Evolutionary conservation across 2,329 filamentous ascomycete species (phyloP), one percentile per base, ranked within the genome.

Genomic region (Geosmithia flava): DNA sequence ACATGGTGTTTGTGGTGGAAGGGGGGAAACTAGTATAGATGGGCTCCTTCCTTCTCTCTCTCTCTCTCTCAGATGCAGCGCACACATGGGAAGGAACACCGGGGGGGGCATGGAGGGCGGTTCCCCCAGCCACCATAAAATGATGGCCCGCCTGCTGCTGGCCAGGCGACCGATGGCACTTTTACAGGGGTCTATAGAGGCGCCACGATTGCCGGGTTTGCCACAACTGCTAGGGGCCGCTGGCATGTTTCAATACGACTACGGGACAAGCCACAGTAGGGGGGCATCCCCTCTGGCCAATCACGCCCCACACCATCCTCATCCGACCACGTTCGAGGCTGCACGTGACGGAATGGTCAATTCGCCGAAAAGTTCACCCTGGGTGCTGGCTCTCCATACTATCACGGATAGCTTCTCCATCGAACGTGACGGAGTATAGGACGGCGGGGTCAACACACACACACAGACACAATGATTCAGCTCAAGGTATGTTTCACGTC

Each of bases 401-500:
- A 27, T 8, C 23, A 8, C 23, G 23, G 8, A 27, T 42, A 42
- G 41, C 41, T 20, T 15, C 15, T 19, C 15, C 13, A 19, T 37
- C 33, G 13, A 37, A 7, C 33, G 33, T 11, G 33, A 37, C 23
- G 23, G 33, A 37, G 33, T 13, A 37, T 37, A 5, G 23, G 23
- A 27, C 33, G 10, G 11, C 11, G 10, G 33, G 33, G 33, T 37
- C 33, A 37, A 37, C 33, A 37, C 33, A 37, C 33, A 37, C 33
- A 37, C 23, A 27, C 23, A 8, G 55, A 51, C 76, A 83, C 68
- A 57, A 97, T 95, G 87, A 94, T 95, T 69, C 88, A 93, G 78
- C 70, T 93, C 76, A 91, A 91, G 82, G 86, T 82, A 56, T 20
- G 27, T 13, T 29, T 2, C 27, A 27, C 20, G 3, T 17, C 33